A percentile compares a stretch with the other conserved stretches of the same genome.
Conservation (phyloP, 768 basidiomycete genomes). For the Termitomyces sp. region DNA sequence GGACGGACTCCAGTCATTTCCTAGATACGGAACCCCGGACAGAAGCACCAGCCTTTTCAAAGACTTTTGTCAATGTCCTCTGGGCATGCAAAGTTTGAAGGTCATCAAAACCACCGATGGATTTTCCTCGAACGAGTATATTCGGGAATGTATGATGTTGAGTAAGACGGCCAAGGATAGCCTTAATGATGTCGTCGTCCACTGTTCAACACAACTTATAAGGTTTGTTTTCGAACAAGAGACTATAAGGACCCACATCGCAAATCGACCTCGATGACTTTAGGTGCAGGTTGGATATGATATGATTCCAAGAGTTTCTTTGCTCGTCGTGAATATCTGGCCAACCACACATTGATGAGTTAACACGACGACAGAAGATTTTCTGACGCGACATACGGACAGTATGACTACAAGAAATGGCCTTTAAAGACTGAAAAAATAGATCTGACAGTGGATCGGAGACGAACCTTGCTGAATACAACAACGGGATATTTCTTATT, state of each 20-base stretch:
- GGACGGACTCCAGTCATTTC: conserved; percentile 3
- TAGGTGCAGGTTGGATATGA: conserved; percentile 59
- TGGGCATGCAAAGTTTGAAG: conserved; percentile 49
- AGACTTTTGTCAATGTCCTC: conserved; percentile 36
- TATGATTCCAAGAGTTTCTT: conserved; percentile 63
- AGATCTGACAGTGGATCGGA: background rate
- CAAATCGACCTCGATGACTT: conserved; percentile 72
- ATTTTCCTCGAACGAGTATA: conserved; percentile 57
- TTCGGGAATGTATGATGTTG: conserved; percentile 74
- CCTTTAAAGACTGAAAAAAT: background rate
- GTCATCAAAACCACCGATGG: conserved; percentile 66
- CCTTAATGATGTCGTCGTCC: conserved; percentile 62
- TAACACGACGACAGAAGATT: background rate
- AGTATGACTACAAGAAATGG: conserved; percentile 50
- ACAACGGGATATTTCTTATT: conserved; percentile 57
- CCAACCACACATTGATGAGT: conserved; percentile 4
- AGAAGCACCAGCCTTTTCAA: conserved; percentile 45
- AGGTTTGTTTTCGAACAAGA: background rate
- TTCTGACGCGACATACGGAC: conserved; percentile 47
- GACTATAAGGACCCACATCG: conserved; percentile 41
- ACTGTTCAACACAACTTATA: conserved; percentile 29
- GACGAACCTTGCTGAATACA: conserved; percentile 76
- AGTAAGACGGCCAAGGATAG: conserved; percentile 63
- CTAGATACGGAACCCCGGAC: conserved; percentile 22
- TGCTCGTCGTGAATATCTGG: conserved; percentile 55